phyloP scores from a whole-genome alignment of 352 stramenopile species.

The Hyaloperonospora brassicae region DNA sequence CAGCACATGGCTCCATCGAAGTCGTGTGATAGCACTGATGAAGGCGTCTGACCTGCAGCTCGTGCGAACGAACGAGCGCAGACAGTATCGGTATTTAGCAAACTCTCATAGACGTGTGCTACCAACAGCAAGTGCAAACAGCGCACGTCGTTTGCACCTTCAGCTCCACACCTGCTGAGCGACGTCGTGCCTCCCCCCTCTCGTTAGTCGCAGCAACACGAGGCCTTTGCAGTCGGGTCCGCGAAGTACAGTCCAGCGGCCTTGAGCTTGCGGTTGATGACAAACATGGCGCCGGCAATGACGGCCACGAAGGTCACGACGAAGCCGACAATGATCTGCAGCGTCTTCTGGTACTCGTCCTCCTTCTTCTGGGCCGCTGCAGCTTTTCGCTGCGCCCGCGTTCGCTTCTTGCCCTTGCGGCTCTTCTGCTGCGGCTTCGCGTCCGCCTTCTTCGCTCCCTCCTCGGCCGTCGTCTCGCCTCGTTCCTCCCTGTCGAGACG shows the following conservation, averaged over 20 bases:
- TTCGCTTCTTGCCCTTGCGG: constrained; percentile 58
- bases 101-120: constrained; percentile 10
- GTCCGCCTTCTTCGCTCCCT: constrained; percentile 9
- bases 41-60: neutral
- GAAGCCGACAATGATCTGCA: constrained; percentile 65
- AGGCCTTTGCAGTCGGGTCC: constrained; percentile 43
- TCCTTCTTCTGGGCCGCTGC: constrained; percentile 54
- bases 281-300: constrained; percentile 44
- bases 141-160: too few relatives aligned
- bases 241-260: constrained; percentile 71
- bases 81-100: too few relatives aligned
- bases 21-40: constrained; percentile 19
- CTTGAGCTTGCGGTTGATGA: constrained; percentile 84
- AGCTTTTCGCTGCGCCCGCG: constrained; percentile 42
- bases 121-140: constrained; percentile 6
- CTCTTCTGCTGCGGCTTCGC: constrained; percentile 27
- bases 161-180: too few relatives aligned
- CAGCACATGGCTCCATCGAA: constrained; percentile 34
- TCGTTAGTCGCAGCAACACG: constrained; percentile 45
- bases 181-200: neutral
- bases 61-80: constrained; percentile 2
- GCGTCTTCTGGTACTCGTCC: constrained; percentile 55
- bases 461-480: constrained; percentile 26
- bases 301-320: constrained; percentile 55
- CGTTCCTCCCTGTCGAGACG: constrained; percentile 36